Base-by-base conservation (phyloP, 2,329 filamentous ascomycete genomes). In the Pyricularia pennisetigena region DNA sequence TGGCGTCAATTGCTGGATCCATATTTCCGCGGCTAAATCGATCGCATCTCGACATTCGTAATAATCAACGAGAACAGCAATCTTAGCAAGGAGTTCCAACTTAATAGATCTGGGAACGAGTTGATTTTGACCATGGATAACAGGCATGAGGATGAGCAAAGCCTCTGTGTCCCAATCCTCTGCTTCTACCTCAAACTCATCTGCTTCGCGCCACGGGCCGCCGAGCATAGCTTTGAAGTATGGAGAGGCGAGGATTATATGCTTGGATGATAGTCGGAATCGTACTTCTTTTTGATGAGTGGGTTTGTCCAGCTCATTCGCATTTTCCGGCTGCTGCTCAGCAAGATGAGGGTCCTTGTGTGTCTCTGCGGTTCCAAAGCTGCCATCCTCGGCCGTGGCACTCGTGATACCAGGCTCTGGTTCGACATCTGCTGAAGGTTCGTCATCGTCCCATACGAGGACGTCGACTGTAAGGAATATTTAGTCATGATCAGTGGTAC, bases 51-150 rank as follows among this genome's bases (percentile, higher is more conserved):
- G 71, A 32, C 73, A 76, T 4, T 75, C 66, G 16, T 75, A 76
- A 30, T 77, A 75, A n/a, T 77, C 74, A 1, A 76, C 73, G 2
- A 77, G 67, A 6, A 74, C 71, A 0, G 74, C 74, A 8, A 76
- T 68, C 29, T 75, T 74, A 1, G 74, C 71, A 0, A 76, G 65
- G 28, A 70, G 73, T 26, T 75, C 73, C 1, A 74, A 68, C 0
- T 64, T 67, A 8, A 76, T 35, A 0, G 3, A 28, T 0, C 68
- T 68, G 0, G 75, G 74, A 0, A 77, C 72, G 3, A 64, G 67
- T 62, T 69, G 69, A 7, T 71, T 70, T 9, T 72, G 73, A 3
- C 75, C 72, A 20, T 77, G 76, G 0, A 77, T 74, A 16, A 76
- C 71, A 12, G 72, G 66, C 32, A 77, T 72, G 0, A 77, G 23